Evolutionary conservation across 2,329 filamentous ascomycete genomes (phyloP).

Genomic region (Nannizzia gypsea): DNA sequence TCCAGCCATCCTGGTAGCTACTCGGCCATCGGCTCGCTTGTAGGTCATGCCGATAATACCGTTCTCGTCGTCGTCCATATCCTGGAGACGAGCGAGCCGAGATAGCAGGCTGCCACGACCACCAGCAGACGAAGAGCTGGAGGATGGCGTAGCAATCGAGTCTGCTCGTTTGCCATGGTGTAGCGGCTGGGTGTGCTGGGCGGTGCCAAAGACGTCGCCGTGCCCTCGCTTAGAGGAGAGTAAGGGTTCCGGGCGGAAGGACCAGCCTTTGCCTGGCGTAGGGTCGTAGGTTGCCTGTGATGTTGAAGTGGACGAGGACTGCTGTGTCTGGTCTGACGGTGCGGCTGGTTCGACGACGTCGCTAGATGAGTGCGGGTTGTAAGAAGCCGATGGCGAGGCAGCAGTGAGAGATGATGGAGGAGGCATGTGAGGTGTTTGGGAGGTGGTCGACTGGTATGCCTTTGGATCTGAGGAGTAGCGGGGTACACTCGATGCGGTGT

Average conservation of each 20-base stretch:
- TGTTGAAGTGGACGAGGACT: slow-evolving; percentile 17
- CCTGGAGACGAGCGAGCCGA: neutral
- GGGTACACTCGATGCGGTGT: slow-evolving; percentile 18
- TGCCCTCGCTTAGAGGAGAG: slow-evolving; percentile 25
- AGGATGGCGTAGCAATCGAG: slow-evolving; percentile 17
- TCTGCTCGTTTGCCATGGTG: slow-evolving; percentile 36
- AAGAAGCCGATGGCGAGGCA: slow-evolving; percentile 10
- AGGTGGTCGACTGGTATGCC: slow-evolving; percentile 26
- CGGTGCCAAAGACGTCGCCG: slow-evolving; percentile 27
- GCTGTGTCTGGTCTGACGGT: slow-evolving; percentile 15
- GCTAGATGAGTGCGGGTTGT: neutral
- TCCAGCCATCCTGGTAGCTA: slow-evolving; percentile 2
- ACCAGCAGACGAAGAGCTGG: neutral
- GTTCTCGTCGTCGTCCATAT: neutral
- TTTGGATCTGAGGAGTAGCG: slow-evolving; percentile 26
- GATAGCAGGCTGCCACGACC: neutral
- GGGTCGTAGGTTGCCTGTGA: slow-evolving; percentile 14
- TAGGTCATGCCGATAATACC: slow-evolving; percentile 3
- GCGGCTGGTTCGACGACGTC: neutral
- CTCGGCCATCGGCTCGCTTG: slow-evolving; percentile 10
- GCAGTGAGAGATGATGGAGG: slow-evolving; percentile 11
- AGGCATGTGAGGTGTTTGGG: slow-evolving; percentile 10
- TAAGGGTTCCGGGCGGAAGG: slow-evolving; percentile 23
- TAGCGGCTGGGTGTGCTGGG: slow-evolving; percentile 28
- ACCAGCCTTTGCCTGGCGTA: slow-evolving; percentile 18